Evolutionary conservation across 345 rosid species (phyloP).

Genomic region (Psidium guajava): DNA sequence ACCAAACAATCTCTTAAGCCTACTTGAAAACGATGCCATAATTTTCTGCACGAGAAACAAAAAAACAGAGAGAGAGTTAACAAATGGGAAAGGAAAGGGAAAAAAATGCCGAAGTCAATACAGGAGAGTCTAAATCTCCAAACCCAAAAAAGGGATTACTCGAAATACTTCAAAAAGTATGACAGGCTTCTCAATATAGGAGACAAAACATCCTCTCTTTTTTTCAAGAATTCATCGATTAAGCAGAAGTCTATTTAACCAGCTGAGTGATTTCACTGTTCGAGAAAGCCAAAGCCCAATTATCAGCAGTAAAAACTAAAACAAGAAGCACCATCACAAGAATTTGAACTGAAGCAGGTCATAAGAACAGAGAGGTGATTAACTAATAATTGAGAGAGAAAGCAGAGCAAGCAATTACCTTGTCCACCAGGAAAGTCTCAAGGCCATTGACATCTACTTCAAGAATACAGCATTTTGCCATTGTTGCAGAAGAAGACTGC

Average conservation of each 20-base stretch:
- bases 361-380: background rate
- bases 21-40: constrained; percentile 25
- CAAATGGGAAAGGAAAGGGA: background rate
- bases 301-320: background rate
- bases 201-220: background rate
- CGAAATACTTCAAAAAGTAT: background rate
- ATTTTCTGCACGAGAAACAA: constrained; percentile 13
- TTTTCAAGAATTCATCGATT: background rate
- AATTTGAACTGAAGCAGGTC: background rate
- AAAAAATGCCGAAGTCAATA: background rate
- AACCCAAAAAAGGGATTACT: background rate
- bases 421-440: constrained; percentile 36
- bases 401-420: constrained; percentile 15
- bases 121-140: background rate
- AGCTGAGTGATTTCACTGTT: background rate
- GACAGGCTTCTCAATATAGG: background rate
- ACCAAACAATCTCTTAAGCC: constrained; percentile 19
- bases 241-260: background rate
- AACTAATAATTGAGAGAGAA: background rate
- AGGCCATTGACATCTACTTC: constrained; percentile 51
- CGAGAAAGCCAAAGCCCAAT: background rate
- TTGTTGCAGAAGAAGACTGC: background rate
- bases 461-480: constrained; percentile 33
- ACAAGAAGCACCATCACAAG: background rate
- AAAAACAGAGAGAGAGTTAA: background rate